These are phyloP conservation scores for Puccinellia tenuiflora DNA, from an alignment of 176 grass and related monocot species.

Conservation along the genomic window DNA sequence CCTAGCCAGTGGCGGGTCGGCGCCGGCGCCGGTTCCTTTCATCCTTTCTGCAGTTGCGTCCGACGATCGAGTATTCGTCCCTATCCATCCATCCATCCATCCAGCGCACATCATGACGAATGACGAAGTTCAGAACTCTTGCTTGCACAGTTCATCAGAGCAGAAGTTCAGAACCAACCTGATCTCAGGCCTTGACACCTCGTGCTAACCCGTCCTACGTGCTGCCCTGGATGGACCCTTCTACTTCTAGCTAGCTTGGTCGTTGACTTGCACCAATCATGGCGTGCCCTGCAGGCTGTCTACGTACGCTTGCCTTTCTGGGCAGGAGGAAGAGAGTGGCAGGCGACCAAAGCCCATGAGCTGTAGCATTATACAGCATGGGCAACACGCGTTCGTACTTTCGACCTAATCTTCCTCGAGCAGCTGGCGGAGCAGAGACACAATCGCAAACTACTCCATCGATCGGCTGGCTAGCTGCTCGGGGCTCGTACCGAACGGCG, in stretches of 20 bases:
- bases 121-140: too few relatives aligned
- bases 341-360: background rate
- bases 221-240: too few relatives aligned
- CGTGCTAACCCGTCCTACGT: too few relatives aligned
- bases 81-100: background rate
- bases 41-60: background rate
- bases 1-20: background rate
- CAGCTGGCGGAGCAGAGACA: background rate
- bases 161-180: too few relatives aligned
- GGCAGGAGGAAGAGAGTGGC: background rate
- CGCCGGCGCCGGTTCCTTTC: background rate
- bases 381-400: background rate
- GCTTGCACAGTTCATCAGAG: too few relatives aligned
- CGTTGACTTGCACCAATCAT: background rate
- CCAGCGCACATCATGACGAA: background rate
- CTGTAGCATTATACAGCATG: background rate
- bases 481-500: constrained; percentile 11
- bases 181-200: too few relatives aligned
- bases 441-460: background rate
- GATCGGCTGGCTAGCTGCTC: background rate
- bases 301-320: background rate
- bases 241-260: background rate
- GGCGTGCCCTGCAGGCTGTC: background rate
- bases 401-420: background rate
- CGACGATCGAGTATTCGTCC: background rate